phyloP scores from a whole-genome alignment of 1,139 yeast genomes.

The Candida tetrigidarum region DNA sequence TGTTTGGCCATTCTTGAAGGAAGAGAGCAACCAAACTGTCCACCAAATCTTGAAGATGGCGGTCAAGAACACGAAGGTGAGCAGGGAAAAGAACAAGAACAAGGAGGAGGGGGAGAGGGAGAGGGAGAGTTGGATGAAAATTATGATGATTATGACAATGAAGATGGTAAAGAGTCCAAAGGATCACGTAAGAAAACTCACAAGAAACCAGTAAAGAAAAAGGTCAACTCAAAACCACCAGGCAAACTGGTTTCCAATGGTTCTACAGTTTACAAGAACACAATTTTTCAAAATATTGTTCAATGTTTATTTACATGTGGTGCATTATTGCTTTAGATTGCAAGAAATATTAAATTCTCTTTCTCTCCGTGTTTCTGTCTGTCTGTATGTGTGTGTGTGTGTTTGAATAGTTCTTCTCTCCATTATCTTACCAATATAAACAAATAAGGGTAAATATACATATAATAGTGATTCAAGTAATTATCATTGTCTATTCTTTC shows the following conservation, averaged over 20 bases:
- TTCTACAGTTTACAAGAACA: conserved; percentile 1
- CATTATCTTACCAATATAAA: too few relatives aligned
- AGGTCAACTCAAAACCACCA: not conserved
- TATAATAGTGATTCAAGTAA: not conserved
- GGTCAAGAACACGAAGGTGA: not conserved
- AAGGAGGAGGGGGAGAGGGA: not conserved
- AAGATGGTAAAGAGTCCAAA: not conserved
- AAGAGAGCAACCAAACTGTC: not conserved
- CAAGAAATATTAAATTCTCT: not conserved
- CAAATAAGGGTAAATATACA: too few relatives aligned
- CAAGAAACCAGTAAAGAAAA: not conserved
- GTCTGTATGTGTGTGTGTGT: not conserved
- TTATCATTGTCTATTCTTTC: conserved; percentile 37
- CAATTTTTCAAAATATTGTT: conserved; percentile 5
- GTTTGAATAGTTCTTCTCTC: not conserved
- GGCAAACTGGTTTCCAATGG: conserved; percentile 6
- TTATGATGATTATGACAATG: not conserved
- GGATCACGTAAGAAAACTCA: not conserved
- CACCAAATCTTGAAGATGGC: too few relatives aligned
- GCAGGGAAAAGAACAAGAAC: conserved; percentile 1
- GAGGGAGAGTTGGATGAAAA: not conserved
- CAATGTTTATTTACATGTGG: conserved; percentile 7
- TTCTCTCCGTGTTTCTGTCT: not conserved
- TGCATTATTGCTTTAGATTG: conserved; percentile 3
- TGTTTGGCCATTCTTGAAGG: conserved; percentile 20